Conservation (phyloP, 225 moss, liverwort and hornwort species). For the Marchantia polymorpha region DNA sequence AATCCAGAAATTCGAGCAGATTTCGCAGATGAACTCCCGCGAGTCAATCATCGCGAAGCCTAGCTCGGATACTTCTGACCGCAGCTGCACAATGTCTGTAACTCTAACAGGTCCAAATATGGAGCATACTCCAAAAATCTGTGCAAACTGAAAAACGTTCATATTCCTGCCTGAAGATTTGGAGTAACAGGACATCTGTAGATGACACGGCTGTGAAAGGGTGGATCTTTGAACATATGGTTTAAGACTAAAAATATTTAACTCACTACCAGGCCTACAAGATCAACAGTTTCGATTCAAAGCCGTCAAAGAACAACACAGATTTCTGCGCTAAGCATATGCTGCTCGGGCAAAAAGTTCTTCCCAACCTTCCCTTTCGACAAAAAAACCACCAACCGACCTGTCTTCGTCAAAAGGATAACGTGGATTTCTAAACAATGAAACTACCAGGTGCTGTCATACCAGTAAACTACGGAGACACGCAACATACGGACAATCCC, state of each 20-base stretch:
- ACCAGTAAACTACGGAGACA: constrained; percentile 14
- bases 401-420: constrained; percentile 27
- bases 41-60: no score
- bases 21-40: no score
- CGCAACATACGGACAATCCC: constrained; percentile 26
- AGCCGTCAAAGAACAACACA: constrained; percentile 12
- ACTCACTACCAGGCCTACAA: constrained; percentile 3
- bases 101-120: no score
- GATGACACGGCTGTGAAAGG: constrained; percentile 3
- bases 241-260: background rate
- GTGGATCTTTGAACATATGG: background rate
- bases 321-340: constrained; percentile 21
- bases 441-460: constrained; percentile 21
- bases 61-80: no score
- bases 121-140: constrained; percentile 1
- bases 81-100: no score
- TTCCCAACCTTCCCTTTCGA: constrained; percentile 9
- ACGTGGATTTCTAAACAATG: constrained; percentile 19
- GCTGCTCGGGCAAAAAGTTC: constrained; percentile 14
- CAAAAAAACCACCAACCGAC: constrained; percentile 19
- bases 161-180: constrained; percentile 11
- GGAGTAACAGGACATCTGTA: background rate
- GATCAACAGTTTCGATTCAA: constrained; percentile 9
- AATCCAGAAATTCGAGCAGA: no score
- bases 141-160: background rate